Conservation (phyloP, 2,329 filamentous ascomycete species). For the Pseudogymnoascus sp. region DNA sequence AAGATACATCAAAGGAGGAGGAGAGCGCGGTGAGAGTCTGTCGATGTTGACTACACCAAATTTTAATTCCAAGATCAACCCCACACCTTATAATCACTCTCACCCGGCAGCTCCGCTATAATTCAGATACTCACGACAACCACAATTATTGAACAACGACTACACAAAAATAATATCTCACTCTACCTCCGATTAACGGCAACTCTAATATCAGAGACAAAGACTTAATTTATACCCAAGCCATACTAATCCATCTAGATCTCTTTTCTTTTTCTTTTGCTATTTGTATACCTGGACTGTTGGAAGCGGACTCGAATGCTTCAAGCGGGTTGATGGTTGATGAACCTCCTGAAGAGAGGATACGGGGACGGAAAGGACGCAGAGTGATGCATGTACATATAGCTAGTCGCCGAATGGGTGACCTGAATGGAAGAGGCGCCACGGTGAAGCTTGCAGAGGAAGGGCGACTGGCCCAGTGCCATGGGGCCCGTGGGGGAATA, state of each 20-base stretch:
- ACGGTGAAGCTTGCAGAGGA: neutral
- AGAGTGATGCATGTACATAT: neutral
- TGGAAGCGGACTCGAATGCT: neutral
- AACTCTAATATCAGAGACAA: neutral
- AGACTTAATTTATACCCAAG: neutral
- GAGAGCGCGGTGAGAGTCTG: neutral
- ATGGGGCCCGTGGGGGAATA: neutral
- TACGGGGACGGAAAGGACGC: neutral
- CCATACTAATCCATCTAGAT: neutral
- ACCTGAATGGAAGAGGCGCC: neutral
- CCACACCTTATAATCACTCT: neutral
- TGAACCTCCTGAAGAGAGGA: neutral
- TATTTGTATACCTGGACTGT: conserved; percentile 3
- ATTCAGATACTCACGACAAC: neutral
- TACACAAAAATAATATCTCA: neutral
- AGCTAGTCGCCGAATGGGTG: neutral
- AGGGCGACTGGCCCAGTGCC: neutral
- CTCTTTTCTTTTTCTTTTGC: neutral
- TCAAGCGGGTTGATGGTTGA: neutral
- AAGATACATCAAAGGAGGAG: conserved; percentile 50
- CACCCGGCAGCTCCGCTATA: neutral
- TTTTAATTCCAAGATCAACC: neutral
- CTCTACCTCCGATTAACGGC: neutral
- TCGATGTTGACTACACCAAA: neutral
- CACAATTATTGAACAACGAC: neutral